Conservation (phyloP, 148 eudicot genomes). For the Amaranthus cruentus region DNA sequence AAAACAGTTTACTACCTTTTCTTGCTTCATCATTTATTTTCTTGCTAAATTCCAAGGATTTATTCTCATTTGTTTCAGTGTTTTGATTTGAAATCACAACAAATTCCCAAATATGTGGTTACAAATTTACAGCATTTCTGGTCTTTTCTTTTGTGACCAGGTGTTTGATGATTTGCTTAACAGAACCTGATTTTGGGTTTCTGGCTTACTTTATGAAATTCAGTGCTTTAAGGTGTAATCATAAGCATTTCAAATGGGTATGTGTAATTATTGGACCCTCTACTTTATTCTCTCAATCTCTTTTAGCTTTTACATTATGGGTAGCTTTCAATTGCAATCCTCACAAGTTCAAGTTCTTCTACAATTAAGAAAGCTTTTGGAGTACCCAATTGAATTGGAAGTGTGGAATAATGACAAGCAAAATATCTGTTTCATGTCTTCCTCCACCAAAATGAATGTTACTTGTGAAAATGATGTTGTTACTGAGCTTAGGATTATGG, state of each 20-base stretch:
- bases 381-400: conserved; percentile 59
- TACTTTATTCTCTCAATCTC: conserved; percentile 29
- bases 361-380: conserved; percentile 61
- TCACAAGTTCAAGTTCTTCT: conserved; percentile 59
- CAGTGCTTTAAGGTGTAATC: not conserved
- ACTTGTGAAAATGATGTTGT: conserved; percentile 54
- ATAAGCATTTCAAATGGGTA: conserved; percentile 4
- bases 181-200: not conserved
- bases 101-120: not conserved
- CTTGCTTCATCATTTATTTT: conserved; percentile 2
- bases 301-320: conserved; percentile 32
- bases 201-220: not conserved
- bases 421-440: conserved; percentile 41
- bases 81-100: conserved; percentile 3
- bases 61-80: conserved; percentile 7
- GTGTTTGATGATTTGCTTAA: not conserved
- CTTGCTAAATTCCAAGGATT: conserved; percentile 5
- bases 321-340: conserved; percentile 41
- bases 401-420: conserved; percentile 37
- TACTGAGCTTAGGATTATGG: conserved; percentile 61
- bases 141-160: not conserved
- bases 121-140: too few species aligned
- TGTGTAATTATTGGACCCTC: conserved; percentile 22
- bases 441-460: conserved; percentile 47
- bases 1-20: not conserved